Base-by-base conservation (phyloP, 2,329 filamentous ascomycete genomes). In the Magnaporthiopsis poae region DNA sequence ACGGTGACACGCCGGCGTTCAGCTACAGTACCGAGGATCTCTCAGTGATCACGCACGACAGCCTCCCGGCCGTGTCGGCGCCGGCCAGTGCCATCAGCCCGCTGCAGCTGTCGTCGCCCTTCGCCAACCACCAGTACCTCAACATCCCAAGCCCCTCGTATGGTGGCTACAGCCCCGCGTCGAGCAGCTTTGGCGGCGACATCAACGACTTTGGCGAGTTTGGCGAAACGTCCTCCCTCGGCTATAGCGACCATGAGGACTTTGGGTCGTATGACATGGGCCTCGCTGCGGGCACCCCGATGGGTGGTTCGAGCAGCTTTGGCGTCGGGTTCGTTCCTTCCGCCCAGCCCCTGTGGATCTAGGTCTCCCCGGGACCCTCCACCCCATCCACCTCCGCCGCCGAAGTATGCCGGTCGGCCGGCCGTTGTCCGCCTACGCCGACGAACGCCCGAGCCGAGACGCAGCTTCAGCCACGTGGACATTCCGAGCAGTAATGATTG, bases 11-110 rank as follows among this genome's bases (percentile, higher is more conserved):
- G 70, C 81, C 84, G 21, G 79, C 83, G 31, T 88, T 88, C 75
- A 87, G 81, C 77, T 88, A 87, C 79, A 88, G 86, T 74, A 81
- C 84, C 65, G 86, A 88, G 73, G 83, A 86, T 70, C 78, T 88
- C 73, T 83, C 85, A 35, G 78, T 85, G 71, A 77, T 87, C 71
- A 80, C 81, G 68, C 77, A 80, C 11, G 79, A 84, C 67, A 25
- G 52, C 52, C 39, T 64, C 25, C 12, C 39, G 11, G 75, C 80
- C 31, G 77, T 61, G 4, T 63, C 63, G 25, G 61, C 80, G 25
- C 79, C 80, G 15, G 76, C 76, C 61, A 80, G 77, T 61, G 80
- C 82, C 61, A 78, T 83, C 71, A 87, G 82, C 73, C 84, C 85
- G 21, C 73, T 86, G 72, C 78, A 81, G 70, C 77, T 87, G 65